Evolutionary conservation across 2,329 filamentous ascomycete genomes (phyloP), one percentile per base, ranked within the genome.

Genomic region (Phyllosticta citrichinensis): DNA sequence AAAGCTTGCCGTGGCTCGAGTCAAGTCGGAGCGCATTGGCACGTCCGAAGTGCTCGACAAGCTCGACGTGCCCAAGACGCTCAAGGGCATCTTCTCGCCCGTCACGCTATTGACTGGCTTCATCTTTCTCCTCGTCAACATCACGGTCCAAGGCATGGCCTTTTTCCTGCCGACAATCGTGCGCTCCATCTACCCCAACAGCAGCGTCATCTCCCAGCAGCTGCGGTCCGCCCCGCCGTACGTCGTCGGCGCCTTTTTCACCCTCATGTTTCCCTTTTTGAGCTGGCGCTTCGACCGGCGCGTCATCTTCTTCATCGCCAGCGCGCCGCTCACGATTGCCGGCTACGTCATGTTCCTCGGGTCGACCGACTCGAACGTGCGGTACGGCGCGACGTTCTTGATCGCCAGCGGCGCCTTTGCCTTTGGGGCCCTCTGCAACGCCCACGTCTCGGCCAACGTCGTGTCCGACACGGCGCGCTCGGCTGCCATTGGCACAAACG

Each of bases 151-250:
- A 68, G 86, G 86, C 3, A 76, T 89, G 3, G 83, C 83, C 1
- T 88, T 88, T 76, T 89, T 89, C 71, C 75, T 80, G 0, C 87
- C 87, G 0, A 89, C 86, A 0, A 89, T 91, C 63, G 84, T 90
- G 52, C 73, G 74, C 52, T 87, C 82, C 5, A 88, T 90, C 65
- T 89, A 89, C 66, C 83, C 84, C 0, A 67, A 79, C 1, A 75
- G 76, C 60, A 77, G 75, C 14, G 79, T 83, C 1, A 76, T 89
- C 14, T 80, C 79, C 1, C 83, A 88, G 68, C 87, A 90, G 71
- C 80, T 89, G 0, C 82, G 82, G 64, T 89, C 86, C 0, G 87
- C 89, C 0, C 87, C 87, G 0, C 87, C 87, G 0, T 90, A 89
- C 66, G 72, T 86, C 0, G 82, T 89, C 0, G 87, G 87, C 0